Conservation (phyloP, 257 asterid species). For the Nicotiana tabacum region DNA sequence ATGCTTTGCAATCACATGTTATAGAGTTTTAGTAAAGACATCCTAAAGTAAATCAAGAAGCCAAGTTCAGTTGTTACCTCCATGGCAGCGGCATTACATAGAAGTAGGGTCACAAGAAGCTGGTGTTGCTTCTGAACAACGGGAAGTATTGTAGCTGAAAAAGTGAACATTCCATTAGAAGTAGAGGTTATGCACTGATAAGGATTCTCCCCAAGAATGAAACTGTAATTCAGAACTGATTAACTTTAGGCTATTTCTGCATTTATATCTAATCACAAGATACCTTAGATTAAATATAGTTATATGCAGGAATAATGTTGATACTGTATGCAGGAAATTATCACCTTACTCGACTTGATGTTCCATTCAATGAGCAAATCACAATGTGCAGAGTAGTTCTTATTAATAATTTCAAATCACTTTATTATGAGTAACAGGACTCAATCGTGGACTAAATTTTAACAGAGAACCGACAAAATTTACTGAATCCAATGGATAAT, state of each 20-base stretch:
- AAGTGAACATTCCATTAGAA: conserved; percentile 8
- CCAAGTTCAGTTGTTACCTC: conserved; percentile 29
- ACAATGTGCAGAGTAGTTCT: background rate
- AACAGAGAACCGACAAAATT: too few species aligned
- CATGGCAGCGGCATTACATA: conserved; percentile 90
- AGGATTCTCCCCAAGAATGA: background rate
- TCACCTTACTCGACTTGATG: too few species aligned
- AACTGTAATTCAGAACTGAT: background rate
- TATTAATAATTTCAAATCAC: background rate
- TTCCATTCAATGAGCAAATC: background rate
- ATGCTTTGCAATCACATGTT: too few species aligned
- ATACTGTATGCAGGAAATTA: background rate
- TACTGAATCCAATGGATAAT: too few species aligned
- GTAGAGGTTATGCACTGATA: background rate
- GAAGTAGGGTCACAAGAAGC: conserved; percentile 91
- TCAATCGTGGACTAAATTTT: background rate
- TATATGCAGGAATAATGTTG: background rate
- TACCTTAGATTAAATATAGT: background rate
- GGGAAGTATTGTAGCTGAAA: conserved; percentile 75
- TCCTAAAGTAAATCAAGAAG: too few species aligned
- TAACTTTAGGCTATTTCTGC: background rate
- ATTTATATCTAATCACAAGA: background rate
- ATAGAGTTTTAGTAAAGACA: too few species aligned
- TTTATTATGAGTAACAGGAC: background rate
- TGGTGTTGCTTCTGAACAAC: conserved; percentile 97